Conservation (phyloP, 2,329 filamentous ascomycete genomes). For the Aspergillus sp. region DNA sequence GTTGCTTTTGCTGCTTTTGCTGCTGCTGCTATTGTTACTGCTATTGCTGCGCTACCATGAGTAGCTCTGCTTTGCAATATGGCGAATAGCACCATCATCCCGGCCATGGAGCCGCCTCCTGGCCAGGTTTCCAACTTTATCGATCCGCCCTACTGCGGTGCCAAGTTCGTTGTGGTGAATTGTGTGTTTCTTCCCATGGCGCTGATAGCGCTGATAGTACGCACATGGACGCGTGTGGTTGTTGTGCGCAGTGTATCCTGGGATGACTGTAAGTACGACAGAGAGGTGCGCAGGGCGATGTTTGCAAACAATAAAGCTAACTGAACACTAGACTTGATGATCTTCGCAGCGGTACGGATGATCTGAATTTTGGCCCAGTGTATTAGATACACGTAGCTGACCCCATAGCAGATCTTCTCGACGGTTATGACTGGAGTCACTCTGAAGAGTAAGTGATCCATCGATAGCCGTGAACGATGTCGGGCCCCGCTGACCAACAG, state of each 20-base stretch:
- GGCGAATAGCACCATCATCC: constrained; percentile 21
- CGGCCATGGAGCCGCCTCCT: constrained; percentile 28
- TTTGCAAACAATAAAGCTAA: neutral
- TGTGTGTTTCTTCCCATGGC: constrained; percentile 31
- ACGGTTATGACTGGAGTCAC: constrained; percentile 26
- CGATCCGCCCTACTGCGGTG: constrained; percentile 26
- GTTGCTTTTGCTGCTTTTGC: neutral
- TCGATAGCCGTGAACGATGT: neutral
- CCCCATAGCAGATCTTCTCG: constrained; percentile 22
- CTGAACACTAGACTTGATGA: constrained; percentile 26
- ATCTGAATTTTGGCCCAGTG: neutral
- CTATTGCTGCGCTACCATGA: neutral
- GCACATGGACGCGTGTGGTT: constrained; percentile 30
- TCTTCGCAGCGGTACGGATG: constrained; percentile 24
- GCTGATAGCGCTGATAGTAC: constrained; percentile 20
- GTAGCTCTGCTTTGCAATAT: constrained; percentile 12
- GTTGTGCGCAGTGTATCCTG: constrained; percentile 27
- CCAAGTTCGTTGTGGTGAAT: constrained; percentile 30
- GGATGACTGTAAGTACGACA: constrained; percentile 31
- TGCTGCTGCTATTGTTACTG: neutral
- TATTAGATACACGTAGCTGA: neutral
- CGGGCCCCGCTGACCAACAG: constrained; percentile 9
- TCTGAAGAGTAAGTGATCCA: constrained; percentile 24
- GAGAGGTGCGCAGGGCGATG: neutral
- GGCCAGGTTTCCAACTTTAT: constrained; percentile 31